phyloP scores from a whole-genome alignment of 768 basidiomycete genomes.

The Sporobolomyces roseus region DNA sequence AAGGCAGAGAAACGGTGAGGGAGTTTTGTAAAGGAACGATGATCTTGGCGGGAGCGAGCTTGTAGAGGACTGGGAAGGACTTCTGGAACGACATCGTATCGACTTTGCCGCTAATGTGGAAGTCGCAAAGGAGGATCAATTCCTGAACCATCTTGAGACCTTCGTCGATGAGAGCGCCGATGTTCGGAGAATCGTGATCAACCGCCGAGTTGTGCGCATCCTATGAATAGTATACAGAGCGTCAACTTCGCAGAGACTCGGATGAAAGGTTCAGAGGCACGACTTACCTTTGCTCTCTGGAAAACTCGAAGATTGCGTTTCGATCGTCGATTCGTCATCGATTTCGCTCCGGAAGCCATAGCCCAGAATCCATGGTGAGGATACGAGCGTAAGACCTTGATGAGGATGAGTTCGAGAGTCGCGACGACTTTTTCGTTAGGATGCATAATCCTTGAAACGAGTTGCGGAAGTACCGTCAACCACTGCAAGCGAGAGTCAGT shows the following conservation, averaged over 20 bases:
- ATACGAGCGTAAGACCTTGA: slow-evolving; percentile 69
- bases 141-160: slow-evolving; percentile 35
- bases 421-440: slow-evolving; percentile 60
- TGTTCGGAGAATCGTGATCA: neutral
- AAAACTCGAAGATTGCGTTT: slow-evolving; percentile 56
- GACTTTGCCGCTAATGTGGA: slow-evolving; percentile 23
- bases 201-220: neutral
- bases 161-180: slow-evolving; percentile 26
- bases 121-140: slow-evolving; percentile 38
- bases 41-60: slow-evolving; percentile 49
- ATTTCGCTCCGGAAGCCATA: slow-evolving; percentile 81
- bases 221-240: neutral
- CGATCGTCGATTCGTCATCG: slow-evolving; percentile 63
- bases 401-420: slow-evolving; percentile 64
- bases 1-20: slow-evolving; percentile 80
- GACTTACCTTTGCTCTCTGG: slow-evolving; percentile 45
- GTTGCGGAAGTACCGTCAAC: slow-evolving; percentile 93
- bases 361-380: slow-evolving; percentile 92
- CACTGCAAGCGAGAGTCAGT: slow-evolving; percentile 58
- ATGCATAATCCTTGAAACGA: slow-evolving; percentile 88
- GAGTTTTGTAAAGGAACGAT: slow-evolving; percentile 92
- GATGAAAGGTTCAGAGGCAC: no score
- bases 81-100: slow-evolving; percentile 32
- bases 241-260: neutral
- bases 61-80: slow-evolving; percentile 31